phyloP scores from a whole-genome alignment of 441 rosid species.

The Gossypium lobatum region DNA sequence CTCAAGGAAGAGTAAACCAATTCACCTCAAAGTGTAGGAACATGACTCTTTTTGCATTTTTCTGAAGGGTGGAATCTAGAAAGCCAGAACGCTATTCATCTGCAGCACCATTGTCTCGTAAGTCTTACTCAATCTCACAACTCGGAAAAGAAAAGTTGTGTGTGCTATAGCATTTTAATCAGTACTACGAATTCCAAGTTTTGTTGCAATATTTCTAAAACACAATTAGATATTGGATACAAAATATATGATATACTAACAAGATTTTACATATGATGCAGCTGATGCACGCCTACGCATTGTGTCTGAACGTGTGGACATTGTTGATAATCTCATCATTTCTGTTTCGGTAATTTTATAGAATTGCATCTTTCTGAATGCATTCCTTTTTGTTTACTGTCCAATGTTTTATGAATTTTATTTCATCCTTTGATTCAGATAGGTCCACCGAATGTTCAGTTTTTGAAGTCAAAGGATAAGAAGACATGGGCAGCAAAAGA shows the following conservation, averaged over 20 bases:
- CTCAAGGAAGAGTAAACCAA: slow-evolving; percentile 2
- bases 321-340: slow-evolving; percentile 71
- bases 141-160: slow-evolving; percentile 9
- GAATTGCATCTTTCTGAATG: slow-evolving; percentile 7
- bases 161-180: neutral
- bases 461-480: slow-evolving; percentile 76
- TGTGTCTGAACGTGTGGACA: slow-evolving; percentile 86
- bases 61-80: slow-evolving; percentile 86
- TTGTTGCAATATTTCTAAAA: slow-evolving; percentile 4
- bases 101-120: slow-evolving; percentile 92
- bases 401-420: slow-evolving; percentile 23
- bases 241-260: slow-evolving; percentile 5
- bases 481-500: slow-evolving; percentile 77
- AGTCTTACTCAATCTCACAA: slow-evolving; percentile 24
- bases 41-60: slow-evolving; percentile 21
- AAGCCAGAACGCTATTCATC: slow-evolving; percentile 96
- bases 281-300: slow-evolving; percentile 92
- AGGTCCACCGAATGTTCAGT: slow-evolving; percentile 77
- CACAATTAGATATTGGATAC: neutral
- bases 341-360: slow-evolving; percentile 59
- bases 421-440: slow-evolving; percentile 55
- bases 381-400: neutral
- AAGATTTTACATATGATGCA: slow-evolving; percentile 23
- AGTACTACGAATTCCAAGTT: slow-evolving; percentile 5
- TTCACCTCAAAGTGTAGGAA: slow-evolving; percentile 10